phyloP scores from a whole-genome alignment of 2,329 filamentous ascomycete genomes.

The Sclerotinia borealis region DNA sequence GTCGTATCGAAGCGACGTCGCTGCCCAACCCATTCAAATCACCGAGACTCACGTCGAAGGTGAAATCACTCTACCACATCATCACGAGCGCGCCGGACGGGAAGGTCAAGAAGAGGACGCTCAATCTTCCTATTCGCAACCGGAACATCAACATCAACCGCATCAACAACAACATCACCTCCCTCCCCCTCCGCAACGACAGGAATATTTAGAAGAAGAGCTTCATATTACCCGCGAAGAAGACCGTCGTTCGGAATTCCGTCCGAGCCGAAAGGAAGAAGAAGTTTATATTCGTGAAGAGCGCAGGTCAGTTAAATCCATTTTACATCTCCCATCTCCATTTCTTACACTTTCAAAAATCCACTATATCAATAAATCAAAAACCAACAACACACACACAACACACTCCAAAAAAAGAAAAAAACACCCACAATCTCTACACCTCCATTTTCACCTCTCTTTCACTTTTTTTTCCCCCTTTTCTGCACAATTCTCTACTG shows the following conservation, averaged over 20 bases:
- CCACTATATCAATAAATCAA: background rate
- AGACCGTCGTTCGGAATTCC: constrained; percentile 57
- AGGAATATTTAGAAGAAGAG: constrained; percentile 68
- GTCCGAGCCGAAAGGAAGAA: constrained; percentile 55
- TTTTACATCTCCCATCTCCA: constrained; percentile 13
- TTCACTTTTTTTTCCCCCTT: constrained; percentile 11
- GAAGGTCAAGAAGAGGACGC: constrained; percentile 77
- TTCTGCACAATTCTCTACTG: background rate
- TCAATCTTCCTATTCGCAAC: constrained; percentile 57
- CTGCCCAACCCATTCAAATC: constrained; percentile 42
- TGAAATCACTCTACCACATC: constrained; percentile 65
- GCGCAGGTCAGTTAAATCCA: constrained; percentile 42
- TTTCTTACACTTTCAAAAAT: background rate
- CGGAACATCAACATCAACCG: background rate
- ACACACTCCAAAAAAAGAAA: background rate
- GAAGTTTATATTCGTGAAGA: constrained; percentile 50
- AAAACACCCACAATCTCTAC: background rate
- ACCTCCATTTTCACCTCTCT: constrained; percentile 8
- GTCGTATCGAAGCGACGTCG: constrained; percentile 74
- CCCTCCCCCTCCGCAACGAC: constrained; percentile 33
- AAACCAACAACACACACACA: background rate
- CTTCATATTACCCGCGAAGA: constrained; percentile 71
- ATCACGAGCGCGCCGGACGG: constrained; percentile 84
- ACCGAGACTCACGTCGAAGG: constrained; percentile 77
- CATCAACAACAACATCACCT: background rate